Conservation (phyloP, 2,329 filamentous ascomycete species). For the Lachnellula cervina region DNA sequence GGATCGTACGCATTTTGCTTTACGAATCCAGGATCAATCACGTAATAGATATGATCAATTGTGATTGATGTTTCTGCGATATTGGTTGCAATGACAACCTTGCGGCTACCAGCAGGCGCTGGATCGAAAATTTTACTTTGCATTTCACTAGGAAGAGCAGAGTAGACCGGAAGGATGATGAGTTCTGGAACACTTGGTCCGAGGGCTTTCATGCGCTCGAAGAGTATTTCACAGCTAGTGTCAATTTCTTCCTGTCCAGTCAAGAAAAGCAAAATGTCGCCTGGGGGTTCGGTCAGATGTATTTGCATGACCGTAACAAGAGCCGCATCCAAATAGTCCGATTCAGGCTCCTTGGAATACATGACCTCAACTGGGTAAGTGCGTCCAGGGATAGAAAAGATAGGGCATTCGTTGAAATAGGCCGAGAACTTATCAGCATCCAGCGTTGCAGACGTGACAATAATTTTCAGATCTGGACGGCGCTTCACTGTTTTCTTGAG, state of each 20-base stretch:
- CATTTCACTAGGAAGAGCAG: slow-evolving; percentile 86
- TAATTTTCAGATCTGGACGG: slow-evolving; percentile 83
- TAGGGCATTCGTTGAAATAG: slow-evolving; percentile 94
- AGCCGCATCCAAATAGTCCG: slow-evolving; percentile 89
- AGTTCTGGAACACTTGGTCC: slow-evolving; percentile 88
- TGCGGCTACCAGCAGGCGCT: slow-evolving; percentile 76
- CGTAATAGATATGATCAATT: slow-evolving; percentile 96
- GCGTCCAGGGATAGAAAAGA: slow-evolving; percentile 91
- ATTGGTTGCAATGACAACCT: slow-evolving; percentile 96
- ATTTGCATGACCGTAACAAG: slow-evolving; percentile 99
- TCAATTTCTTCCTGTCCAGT: slow-evolving; percentile 99
- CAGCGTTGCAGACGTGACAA: slow-evolving; percentile 92
- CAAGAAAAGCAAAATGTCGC: slow-evolving; percentile 94
- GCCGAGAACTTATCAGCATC: slow-evolving; percentile 96
- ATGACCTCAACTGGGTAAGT: slow-evolving; percentile 95
- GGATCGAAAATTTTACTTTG: slow-evolving; percentile 94
- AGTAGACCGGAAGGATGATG: slow-evolving; percentile 93
- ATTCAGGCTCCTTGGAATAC: slow-evolving; percentile 91
- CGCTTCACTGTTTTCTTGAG: slow-evolving; percentile 89
- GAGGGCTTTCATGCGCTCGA: slow-evolving; percentile 92
- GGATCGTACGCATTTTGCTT: slow-evolving; percentile 98
- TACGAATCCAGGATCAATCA: slow-evolving; percentile 94
- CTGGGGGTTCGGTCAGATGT: slow-evolving; percentile 83
- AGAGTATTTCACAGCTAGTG: slow-evolving; percentile 85
- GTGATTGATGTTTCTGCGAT: slow-evolving; percentile 98